These are phyloP conservation scores for Elongisporangium senticosum DNA, from an alignment of 352 stramenopile genomes.

Conservation along the genomic window DNA sequence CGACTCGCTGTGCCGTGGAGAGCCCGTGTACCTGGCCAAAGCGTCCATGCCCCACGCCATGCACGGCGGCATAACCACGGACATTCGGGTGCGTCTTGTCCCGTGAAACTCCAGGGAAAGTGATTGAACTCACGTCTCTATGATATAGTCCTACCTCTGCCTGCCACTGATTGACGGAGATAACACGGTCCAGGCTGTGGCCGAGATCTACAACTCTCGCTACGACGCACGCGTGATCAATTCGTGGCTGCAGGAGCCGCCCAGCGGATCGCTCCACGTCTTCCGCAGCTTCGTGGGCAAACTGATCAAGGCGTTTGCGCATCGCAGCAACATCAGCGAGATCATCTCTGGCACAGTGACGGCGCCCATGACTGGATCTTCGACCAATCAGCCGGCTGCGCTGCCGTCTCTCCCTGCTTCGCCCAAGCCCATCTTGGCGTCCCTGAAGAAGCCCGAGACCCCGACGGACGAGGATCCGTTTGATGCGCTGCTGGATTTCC, in stretches of 20 bases:
- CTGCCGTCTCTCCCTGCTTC: neutral
- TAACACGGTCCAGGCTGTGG: slow-evolving; percentile 43
- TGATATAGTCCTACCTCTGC: slow-evolving; percentile 50
- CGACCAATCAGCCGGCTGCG: slow-evolving; percentile 1
- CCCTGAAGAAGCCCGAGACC: neutral
- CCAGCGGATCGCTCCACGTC: slow-evolving; percentile 39
- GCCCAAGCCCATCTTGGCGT: neutral
- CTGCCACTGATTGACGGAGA: slow-evolving; percentile 57
- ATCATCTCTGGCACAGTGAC: slow-evolving; percentile 9
- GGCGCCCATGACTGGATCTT: neutral
- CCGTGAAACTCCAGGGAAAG: neutral
- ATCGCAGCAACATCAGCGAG: slow-evolving; percentile 28
- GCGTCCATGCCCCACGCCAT: slow-evolving; percentile 14
- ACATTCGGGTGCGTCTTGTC: slow-evolving; percentile 30
- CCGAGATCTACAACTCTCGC: slow-evolving; percentile 67
- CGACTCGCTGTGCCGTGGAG: slow-evolving; percentile 18
- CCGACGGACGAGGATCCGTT: slow-evolving; percentile 21
- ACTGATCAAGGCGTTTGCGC: slow-evolving; percentile 40
- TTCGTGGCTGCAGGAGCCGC: slow-evolving; percentile 32
- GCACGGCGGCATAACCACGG: slow-evolving; percentile 21
- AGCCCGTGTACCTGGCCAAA: slow-evolving; percentile 32
- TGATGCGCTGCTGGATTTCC: slow-evolving; percentile 40
- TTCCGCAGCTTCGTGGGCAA: slow-evolving; percentile 61
- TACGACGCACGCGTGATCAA: slow-evolving; percentile 32
- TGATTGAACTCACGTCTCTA: neutral